Evolutionary conservation across 495 filamentous ascomycete genomes (phyloP).

Genomic region (Sporormia fimetaria): DNA sequence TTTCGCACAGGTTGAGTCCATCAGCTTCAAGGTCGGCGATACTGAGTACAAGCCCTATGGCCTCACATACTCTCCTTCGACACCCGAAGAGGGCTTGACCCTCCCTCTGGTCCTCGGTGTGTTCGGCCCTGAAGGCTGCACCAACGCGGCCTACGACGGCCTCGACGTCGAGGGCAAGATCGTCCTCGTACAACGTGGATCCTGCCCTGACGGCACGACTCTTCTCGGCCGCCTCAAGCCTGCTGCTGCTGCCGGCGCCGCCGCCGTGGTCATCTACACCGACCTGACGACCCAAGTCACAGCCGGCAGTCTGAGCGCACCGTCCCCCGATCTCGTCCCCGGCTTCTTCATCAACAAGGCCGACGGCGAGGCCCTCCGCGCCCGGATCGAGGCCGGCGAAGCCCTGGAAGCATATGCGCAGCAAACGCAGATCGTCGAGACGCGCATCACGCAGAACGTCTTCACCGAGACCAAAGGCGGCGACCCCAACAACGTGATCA

Average conservation of each 20-base stretch:
- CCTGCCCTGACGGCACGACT: slow-evolving; percentile 34
- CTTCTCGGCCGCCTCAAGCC: slow-evolving; percentile 36
- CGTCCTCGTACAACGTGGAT: slow-evolving; percentile 34
- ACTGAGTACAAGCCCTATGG: slow-evolving; percentile 32
- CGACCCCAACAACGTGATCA: slow-evolving; percentile 52
- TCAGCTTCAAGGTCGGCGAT: slow-evolving; percentile 30
- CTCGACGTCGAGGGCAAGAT: slow-evolving; percentile 38
- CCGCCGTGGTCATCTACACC: slow-evolving; percentile 54
- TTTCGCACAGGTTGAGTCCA: slow-evolving; percentile 33
- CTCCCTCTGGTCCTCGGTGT: slow-evolving; percentile 34
- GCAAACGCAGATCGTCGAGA: slow-evolving; percentile 34
- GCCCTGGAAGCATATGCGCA: slow-evolving; percentile 25
- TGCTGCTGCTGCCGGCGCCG: slow-evolving; percentile 49
- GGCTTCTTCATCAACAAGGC: slow-evolving; percentile 37
- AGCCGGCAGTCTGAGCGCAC: slow-evolving; percentile 34
- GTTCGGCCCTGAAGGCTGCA: slow-evolving; percentile 31
- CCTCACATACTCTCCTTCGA: slow-evolving; percentile 37
- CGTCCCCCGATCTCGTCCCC: slow-evolving; percentile 43
- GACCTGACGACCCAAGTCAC: slow-evolving; percentile 34
- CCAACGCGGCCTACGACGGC: slow-evolving; percentile 29
- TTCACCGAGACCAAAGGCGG: slow-evolving; percentile 55
- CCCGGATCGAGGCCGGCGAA: slow-evolving; percentile 39
- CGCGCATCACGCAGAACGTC: slow-evolving; percentile 42
- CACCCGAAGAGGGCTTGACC: slow-evolving; percentile 33
- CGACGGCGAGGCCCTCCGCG: slow-evolving; percentile 42